Evolutionary conservation across 768 basidiomycete genomes (phyloP).

Genomic region (Tremella yokohamensis): DNA sequence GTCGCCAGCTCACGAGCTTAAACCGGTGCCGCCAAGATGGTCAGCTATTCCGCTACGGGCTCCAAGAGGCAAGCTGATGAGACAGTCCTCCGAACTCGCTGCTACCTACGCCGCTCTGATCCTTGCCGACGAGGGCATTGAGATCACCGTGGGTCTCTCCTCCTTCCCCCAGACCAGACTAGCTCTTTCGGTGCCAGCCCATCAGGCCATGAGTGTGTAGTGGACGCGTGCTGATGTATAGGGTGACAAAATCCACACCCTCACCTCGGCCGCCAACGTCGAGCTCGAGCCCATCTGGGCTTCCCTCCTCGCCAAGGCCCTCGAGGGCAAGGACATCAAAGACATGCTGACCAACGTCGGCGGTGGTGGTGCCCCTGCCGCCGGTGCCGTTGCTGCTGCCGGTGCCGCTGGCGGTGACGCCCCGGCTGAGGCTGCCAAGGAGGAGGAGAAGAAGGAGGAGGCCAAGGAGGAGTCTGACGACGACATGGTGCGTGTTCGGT

Average conservation of each 20-base stretch:
- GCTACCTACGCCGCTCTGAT: slow-evolving; percentile 96
- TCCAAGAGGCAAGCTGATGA: neutral
- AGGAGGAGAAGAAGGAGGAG: slow-evolving; percentile 72
- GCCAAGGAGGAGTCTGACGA: slow-evolving; percentile 54
- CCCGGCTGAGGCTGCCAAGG: slow-evolving; percentile 61
- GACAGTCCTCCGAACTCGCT: slow-evolving; percentile 67
- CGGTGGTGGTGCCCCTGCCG: slow-evolving; percentile 79
- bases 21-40: slow-evolving; percentile 40
- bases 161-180: slow-evolving; percentile 1
- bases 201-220: too few relatives aligned
- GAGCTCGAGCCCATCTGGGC: slow-evolving; percentile 98
- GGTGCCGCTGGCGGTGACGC: slow-evolving; percentile 61
- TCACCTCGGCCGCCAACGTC: slow-evolving; percentile 75
- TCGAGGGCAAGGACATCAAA: slow-evolving; percentile 97
- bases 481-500: slow-evolving; percentile 41
- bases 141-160: slow-evolving; percentile 78
- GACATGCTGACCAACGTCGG: slow-evolving; percentile 93
- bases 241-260: slow-evolving; percentile 87
- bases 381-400: slow-evolving; percentile 57
- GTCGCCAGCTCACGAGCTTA: slow-evolving; percentile 33
- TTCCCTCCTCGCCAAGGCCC: slow-evolving; percentile 89
- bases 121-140: slow-evolving; percentile 93
- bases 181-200: neutral
- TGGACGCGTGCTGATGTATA: slow-evolving; percentile 47
- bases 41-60: slow-evolving; percentile 10